A percentile compares a stretch with the other conserved stretches of the same genome.
Evolutionary conservation across 1,139 yeast genomes (phyloP).

Genomic region (Scheffersomyces titani): DNA sequence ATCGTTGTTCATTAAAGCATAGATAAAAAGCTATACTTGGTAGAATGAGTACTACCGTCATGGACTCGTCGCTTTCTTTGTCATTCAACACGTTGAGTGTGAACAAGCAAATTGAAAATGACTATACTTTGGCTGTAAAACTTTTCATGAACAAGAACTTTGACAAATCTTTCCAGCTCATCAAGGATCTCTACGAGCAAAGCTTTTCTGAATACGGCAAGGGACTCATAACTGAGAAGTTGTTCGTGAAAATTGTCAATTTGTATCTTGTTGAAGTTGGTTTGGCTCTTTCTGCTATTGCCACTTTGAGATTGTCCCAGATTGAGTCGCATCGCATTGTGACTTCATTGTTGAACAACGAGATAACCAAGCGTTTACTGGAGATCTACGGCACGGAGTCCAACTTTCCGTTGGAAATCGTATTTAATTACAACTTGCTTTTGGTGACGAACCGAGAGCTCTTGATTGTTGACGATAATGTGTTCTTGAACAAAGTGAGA

Average conservation of each 20-base stretch:
- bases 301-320: neutral
- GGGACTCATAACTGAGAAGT: conserved; percentile 28
- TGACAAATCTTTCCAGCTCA: conserved; percentile 32
- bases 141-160: conserved; percentile 43
- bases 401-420: conserved; percentile 34
- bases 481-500: conserved; percentile 8
- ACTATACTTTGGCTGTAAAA: conserved; percentile 40
- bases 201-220: conserved; percentile 24
- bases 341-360: conserved; percentile 20
- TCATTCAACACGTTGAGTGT: conserved; percentile 4
- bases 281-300: conserved; percentile 13
- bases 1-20: neutral
- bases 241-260: conserved; percentile 35
- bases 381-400: conserved; percentile 19
- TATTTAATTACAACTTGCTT: conserved; percentile 35
- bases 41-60: neutral
- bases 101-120: conserved; percentile 23
- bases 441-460: conserved; percentile 22
- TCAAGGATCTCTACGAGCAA: conserved; percentile 23
- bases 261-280: conserved; percentile 43
- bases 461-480: conserved; percentile 7
- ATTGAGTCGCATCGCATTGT: neutral
- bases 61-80: conserved; percentile 7
- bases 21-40: neutral
- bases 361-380: conserved; percentile 23